Percentiles rank a stretch among this genome's conserved stretches.
Conservation (phyloP, 2,329 filamentous ascomycete genomes). For the Septoria petroselini region DNA sequence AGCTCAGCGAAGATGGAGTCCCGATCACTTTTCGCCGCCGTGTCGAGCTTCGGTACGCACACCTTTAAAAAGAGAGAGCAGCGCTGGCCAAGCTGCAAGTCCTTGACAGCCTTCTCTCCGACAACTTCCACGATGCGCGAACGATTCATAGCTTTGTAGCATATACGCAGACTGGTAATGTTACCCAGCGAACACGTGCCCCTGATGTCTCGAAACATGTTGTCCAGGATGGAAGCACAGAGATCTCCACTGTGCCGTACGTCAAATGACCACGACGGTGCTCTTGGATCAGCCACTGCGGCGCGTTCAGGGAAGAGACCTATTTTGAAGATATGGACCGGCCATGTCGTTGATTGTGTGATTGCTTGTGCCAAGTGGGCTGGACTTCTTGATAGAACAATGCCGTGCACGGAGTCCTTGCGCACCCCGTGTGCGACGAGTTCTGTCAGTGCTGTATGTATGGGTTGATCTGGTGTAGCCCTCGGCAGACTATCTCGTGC, state of each 20-base stretch:
- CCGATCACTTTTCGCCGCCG: conserved; percentile 20
- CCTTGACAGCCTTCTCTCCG: conserved; percentile 32
- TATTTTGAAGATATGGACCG: conserved; percentile 22
- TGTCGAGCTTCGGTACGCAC: conserved; percentile 25
- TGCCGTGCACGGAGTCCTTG: conserved; percentile 12
- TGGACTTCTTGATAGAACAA: conserved; percentile 20
- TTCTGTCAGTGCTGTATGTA: conserved; percentile 14
- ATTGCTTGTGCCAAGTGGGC: conserved; percentile 17
- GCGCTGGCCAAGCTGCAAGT: conserved; percentile 27
- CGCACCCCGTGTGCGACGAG: conserved; percentile 12
- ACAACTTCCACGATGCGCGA: conserved; percentile 31
- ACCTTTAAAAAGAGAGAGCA: conserved; percentile 34
- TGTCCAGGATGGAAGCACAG: conserved; percentile 14
- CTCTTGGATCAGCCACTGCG: background rate
- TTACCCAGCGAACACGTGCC: conserved; percentile 22
- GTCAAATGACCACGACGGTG: conserved; percentile 16
- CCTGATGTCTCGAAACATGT: conserved; percentile 18
- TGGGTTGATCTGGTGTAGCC: conserved; percentile 10
- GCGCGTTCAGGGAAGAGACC: conserved; percentile 11
- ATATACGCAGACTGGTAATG: conserved; percentile 33
- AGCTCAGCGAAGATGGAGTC: conserved; percentile 35
- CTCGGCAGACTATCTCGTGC: conserved; percentile 7
- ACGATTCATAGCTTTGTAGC: conserved; percentile 32
- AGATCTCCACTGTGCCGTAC: conserved; percentile 13
- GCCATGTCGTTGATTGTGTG: conserved; percentile 15